Evolutionary conservation across 2,329 filamentous ascomycete genomes (phyloP), one percentile per base, ranked within the genome.

Genomic region (Ophiostoma triangulosporum): DNA sequence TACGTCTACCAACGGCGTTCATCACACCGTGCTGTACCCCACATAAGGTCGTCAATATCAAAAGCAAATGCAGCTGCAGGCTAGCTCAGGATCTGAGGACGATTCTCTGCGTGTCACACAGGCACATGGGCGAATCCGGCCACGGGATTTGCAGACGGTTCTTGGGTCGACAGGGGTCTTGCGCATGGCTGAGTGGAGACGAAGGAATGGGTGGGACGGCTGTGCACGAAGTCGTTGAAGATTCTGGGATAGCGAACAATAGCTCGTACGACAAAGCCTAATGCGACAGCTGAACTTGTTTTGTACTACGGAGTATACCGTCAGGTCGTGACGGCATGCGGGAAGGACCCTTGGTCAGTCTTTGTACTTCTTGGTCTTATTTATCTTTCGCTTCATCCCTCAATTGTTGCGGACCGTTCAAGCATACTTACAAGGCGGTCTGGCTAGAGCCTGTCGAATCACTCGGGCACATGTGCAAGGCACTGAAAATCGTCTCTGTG

Each of bases 111-210:
- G 36, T 45, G 40, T 43, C 45, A 36, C 43, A 20, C 48, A 53
- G 49, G 56, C 57, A 59, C 57, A 59, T 58, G 57, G 51, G 46
- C 52, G 20, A 56, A 51, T 56, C 53, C 50, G 40, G 50, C 52
- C 31, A 56, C 48, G 54, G 57, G 57, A 59, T 59, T 59, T 57
- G 35, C 35, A 38, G 35, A 38, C 35, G 35, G 35, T 38, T 38
- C 7, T 17, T 11, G 17, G 11, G 35, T 17, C 35, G 35, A 51
- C 52, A 56, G 38, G 40, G 20, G 33, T 38, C 22, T 46, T 38
- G 17, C 32, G 38, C n/a, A 40, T 31, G 38, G 17, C 38, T 49
- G 38, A 24, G 14, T 24, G 31, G 29, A 38, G 35, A 38, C 35
- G 9, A n/a, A 38, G n/a, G 35, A 17, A 22, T 38, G n/a, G 35